Evolutionary conservation across 2,329 filamentous ascomycete genomes (phyloP).

Genomic region (Alternaria dauci): DNA sequence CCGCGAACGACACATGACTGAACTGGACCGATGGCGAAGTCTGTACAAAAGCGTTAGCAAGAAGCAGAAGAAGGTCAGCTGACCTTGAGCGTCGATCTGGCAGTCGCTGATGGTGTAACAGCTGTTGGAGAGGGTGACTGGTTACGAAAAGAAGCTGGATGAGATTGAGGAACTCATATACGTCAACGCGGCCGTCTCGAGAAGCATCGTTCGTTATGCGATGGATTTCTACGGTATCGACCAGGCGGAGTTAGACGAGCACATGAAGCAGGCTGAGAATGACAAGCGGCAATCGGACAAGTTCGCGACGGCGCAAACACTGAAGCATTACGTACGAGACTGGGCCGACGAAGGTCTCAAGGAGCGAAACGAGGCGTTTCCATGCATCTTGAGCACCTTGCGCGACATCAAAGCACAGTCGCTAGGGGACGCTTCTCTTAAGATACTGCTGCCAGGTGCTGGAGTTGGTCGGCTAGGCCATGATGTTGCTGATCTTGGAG

Average conservation of each 20-base stretch:
- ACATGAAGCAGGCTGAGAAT: conserved; percentile 52
- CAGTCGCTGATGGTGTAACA: not conserved
- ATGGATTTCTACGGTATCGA: conserved; percentile 59
- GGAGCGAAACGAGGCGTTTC: conserved; percentile 56
- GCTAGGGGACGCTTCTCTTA: conserved; percentile 29
- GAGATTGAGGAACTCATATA: conserved; percentile 55
- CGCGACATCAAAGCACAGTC: not conserved
- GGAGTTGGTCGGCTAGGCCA: conserved; percentile 63
- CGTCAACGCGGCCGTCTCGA: conserved; percentile 58
- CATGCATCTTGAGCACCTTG: conserved; percentile 45
- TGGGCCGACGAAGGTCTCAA: conserved; percentile 61
- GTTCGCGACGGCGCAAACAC: conserved; percentile 60
- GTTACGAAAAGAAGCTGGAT: conserved; percentile 54
- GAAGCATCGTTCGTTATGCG: conserved; percentile 57
- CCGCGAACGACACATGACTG: conserved; percentile 27
- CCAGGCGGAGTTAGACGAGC: conserved; percentile 56
- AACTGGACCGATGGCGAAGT: conserved; percentile 33
- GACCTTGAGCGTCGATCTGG: not conserved
- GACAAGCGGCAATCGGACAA: conserved; percentile 53
- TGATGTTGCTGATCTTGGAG: conserved; percentile 57
- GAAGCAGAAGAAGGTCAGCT: conserved; percentile 32
- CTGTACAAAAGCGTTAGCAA: conserved; percentile 35
- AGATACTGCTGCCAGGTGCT: conserved; percentile 62
- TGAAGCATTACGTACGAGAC: conserved; percentile 67
- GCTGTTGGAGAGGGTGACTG: conserved; percentile 29